These are phyloP conservation scores for Psophocarpus tetragonolobus DNA, from an alignment of 306 rosid species.

Conservation along the genomic window DNA sequence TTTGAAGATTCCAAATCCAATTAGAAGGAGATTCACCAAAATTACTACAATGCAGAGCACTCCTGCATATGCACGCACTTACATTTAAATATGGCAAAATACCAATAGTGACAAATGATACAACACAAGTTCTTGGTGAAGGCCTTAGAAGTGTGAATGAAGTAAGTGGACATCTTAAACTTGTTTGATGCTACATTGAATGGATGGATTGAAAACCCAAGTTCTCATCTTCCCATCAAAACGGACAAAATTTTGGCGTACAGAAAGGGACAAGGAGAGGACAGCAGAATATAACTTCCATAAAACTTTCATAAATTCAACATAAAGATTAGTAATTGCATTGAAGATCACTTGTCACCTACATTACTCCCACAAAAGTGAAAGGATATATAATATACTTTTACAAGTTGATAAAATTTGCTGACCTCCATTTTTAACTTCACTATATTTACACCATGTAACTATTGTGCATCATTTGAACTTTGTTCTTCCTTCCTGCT, in stretches of 20 bases:
- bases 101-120: not conserved
- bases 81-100: not conserved
- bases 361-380: slow-evolving; percentile 16
- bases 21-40: not conserved
- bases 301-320: slow-evolving; percentile 11
- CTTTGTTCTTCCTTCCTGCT: slow-evolving; percentile 53
- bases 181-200: not conserved
- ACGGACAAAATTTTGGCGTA: slow-evolving; percentile 1
- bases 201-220: not conserved
- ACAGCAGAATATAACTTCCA: not conserved
- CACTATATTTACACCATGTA: slow-evolving; percentile 37
- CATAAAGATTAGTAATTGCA: slow-evolving; percentile 4
- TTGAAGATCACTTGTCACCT: slow-evolving; percentile 27
- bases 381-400: slow-evolving; percentile 26
- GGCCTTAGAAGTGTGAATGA: not conserved
- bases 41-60: not conserved
- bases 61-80: not conserved
- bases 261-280: not conserved
- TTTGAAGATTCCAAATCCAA: not conserved
- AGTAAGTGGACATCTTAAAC: not conserved
- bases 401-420: slow-evolving; percentile 29
- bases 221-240: not conserved
- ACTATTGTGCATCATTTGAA: slow-evolving; percentile 48
- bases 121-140: not conserved
- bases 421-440: slow-evolving; percentile 34